phyloP scores from a whole-genome alignment of 2,329 filamentous ascomycete species.

The Cladorrhinum sp. region DNA sequence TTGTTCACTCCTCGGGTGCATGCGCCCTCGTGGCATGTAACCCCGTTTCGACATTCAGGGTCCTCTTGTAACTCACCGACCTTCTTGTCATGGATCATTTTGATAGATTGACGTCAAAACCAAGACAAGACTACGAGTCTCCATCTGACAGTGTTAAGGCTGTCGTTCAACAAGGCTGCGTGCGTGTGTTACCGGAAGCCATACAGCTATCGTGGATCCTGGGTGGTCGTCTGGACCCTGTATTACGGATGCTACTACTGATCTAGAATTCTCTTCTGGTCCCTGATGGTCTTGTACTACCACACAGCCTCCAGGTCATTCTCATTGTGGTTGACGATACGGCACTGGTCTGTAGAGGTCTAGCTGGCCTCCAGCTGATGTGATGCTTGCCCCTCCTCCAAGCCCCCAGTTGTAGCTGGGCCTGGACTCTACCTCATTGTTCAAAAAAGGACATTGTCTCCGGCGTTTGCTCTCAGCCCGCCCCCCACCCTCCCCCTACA shows the following conservation, averaged over 20 bases:
- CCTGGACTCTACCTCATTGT: background rate
- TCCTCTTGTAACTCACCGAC: background rate
- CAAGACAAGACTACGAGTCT: constrained; percentile 3
- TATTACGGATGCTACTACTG: too few relatives aligned
- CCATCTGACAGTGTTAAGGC: constrained; percentile 14
- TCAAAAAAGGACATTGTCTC: background rate
- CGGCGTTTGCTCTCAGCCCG: too few relatives aligned
- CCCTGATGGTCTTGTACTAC: background rate
- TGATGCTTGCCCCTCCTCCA: too few relatives aligned
- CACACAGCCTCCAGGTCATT: background rate
- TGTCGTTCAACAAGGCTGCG: background rate
- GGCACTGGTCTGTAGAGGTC: background rate
- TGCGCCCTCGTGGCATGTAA: background rate
- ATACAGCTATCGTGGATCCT: background rate
- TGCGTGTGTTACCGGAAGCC: constrained; percentile 2
- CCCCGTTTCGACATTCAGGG: background rate
- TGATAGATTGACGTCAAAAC: constrained; percentile 4
- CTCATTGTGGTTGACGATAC: too few relatives aligned
- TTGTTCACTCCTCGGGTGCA: background rate
- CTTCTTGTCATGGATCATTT: background rate
- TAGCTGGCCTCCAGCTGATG: too few relatives aligned
- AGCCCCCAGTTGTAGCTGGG: too few relatives aligned
- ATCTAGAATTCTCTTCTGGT: background rate
- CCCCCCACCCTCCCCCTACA: too few relatives aligned
- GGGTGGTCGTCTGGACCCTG: background rate